Conservation (phyloP, 768 basidiomycete species). For the Kwoniella europaea region DNA sequence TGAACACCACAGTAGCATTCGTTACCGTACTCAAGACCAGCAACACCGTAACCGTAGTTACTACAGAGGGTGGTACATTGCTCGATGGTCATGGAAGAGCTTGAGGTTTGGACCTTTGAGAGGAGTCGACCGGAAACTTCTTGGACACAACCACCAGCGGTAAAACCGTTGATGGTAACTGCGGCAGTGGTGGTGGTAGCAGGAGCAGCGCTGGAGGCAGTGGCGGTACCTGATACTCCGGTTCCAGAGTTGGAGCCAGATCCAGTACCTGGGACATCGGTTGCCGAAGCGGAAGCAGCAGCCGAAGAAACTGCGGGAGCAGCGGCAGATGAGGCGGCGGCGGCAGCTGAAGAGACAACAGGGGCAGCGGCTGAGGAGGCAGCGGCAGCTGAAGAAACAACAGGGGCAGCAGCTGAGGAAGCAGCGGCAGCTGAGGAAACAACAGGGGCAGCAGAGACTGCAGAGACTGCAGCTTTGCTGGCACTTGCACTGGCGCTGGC, state of each 20-base stretch:
- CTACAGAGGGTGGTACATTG: conserved; percentile 34
- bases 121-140: conserved; percentile 39
- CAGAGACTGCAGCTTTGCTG: conserved; percentile 6
- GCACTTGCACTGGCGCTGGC: conserved; percentile 8
- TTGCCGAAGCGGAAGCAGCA: conserved; percentile 17
- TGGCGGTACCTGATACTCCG: conserved; percentile 20
- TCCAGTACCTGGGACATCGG: conserved; percentile 11
- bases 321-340: conserved; percentile 16
- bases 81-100: conserved; percentile 33
- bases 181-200: conserved; percentile 18
- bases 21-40: conserved; percentile 45
- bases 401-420: not conserved
- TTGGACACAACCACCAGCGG: conserved; percentile 37
- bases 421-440: conserved; percentile 5
- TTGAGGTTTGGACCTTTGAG: conserved; percentile 28
- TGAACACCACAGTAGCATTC: conserved; percentile 51
- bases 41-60: conserved; percentile 39
- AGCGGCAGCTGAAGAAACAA: not conserved
- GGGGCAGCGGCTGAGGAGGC: conserved; percentile 6
- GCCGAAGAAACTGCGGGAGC: conserved; percentile 20
- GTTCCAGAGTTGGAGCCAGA: conserved; percentile 18
- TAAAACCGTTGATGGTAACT: conserved; percentile 31
- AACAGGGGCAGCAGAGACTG: conserved; percentile 4
- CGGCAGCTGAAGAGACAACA: conserved; percentile 1
- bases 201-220: conserved; percentile 12